Evolutionary conservation across 768 basidiomycete species (phyloP).

Genomic region (Tricholoma flavovirens): DNA sequence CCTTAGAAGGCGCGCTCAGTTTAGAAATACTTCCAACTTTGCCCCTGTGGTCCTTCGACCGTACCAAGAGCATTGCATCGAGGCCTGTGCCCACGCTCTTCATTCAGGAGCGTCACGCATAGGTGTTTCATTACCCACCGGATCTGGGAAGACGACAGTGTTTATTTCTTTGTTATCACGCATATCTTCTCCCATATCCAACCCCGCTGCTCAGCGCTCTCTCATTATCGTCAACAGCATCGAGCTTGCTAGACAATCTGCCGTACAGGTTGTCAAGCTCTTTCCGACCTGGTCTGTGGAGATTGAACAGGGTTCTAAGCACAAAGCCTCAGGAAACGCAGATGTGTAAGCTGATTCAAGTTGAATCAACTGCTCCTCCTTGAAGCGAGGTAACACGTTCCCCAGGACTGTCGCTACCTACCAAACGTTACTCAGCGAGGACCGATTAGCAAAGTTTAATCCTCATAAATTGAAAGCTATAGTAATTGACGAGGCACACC

Average conservation of each 20-base stretch:
- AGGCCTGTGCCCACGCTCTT: constrained; percentile 71
- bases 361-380: neutral
- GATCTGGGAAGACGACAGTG: constrained; percentile 86
- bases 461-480: constrained; percentile 63
- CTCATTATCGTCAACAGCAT: constrained; percentile 86
- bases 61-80: constrained; percentile 80
- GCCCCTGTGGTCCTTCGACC: constrained; percentile 54
- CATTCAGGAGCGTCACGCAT: constrained; percentile 63
- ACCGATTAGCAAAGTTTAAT: constrained; percentile 71
- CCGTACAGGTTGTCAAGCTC: constrained; percentile 57
- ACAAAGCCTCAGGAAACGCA: constrained; percentile 72
- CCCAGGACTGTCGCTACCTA: constrained; percentile 82
- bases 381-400: neutral
- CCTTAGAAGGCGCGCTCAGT: neutral
- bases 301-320: constrained; percentile 81
- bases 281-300: constrained; percentile 79
- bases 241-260: constrained; percentile 86
- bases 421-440: constrained; percentile 67
- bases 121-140: constrained; percentile 82
- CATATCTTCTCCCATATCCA: constrained; percentile 39
- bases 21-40: neutral
- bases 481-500: constrained; percentile 92
- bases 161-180: constrained; percentile 79
- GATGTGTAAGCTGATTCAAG: constrained; percentile 64
- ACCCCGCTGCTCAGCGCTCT: constrained; percentile 46